Percentiles rank a stretch among this genome's conserved stretches.
Conservation (phyloP, 768 basidiomycete genomes). For the Cyclocybe cylindracea region DNA sequence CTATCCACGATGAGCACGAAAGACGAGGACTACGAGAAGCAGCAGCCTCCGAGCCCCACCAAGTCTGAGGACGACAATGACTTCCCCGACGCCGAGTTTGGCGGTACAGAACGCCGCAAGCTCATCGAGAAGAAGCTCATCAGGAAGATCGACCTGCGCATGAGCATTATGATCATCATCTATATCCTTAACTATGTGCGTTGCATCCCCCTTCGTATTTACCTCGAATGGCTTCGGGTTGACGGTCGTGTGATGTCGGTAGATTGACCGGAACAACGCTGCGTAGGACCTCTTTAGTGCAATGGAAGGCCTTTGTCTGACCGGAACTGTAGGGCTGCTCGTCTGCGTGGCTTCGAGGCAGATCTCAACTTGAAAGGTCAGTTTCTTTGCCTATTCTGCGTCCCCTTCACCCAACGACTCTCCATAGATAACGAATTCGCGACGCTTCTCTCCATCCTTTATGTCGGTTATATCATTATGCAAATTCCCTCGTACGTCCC, state of each 20-base stretch:
- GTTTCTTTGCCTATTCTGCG: neutral
- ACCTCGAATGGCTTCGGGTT: neutral
- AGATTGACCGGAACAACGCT: conserved; percentile 80
- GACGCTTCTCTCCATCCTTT: conserved; percentile 66
- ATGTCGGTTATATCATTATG: conserved; percentile 77
- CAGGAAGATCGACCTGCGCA: conserved; percentile 55
- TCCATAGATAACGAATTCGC: conserved; percentile 57
- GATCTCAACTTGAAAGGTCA: conserved; percentile 58
- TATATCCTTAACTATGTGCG: conserved; percentile 52
- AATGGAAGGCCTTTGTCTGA: neutral
- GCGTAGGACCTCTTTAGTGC: conserved; percentile 36
- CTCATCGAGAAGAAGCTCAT: conserved; percentile 53
- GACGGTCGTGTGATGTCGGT: neutral
- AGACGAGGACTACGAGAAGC: conserved; percentile 15
- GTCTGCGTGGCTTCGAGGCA: conserved; percentile 67
- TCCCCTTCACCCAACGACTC: neutral
- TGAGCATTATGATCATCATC: conserved; percentile 54
- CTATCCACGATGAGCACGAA: conserved; percentile 1
- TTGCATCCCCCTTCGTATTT: neutral
- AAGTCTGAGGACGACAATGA: conserved; percentile 9
- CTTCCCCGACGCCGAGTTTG: conserved; percentile 44
- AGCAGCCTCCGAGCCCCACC: conserved; percentile 1
- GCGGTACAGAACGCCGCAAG: conserved; percentile 44
- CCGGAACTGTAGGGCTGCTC: conserved; percentile 52
- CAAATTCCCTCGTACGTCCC: conserved; percentile 68